Base-by-base conservation (phyloP, 78 protist species). In the Cavenderia fasciculata region DNA sequence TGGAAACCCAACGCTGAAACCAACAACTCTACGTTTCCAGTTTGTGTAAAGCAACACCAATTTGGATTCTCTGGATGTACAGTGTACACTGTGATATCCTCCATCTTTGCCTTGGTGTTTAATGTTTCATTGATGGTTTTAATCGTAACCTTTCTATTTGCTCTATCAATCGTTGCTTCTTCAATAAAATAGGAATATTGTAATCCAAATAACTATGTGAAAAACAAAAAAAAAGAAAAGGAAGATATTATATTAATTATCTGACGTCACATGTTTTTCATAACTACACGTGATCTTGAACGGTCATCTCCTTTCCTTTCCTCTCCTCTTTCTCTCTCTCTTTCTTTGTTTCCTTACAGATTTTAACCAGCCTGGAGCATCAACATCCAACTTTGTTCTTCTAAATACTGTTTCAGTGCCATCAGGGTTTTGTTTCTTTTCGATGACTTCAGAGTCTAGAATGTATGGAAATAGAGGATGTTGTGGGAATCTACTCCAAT, bases 291-390 rank as follows among this genome's bases (percentile, higher is more conserved):
- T 31, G 33, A 7, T 2, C 8, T 61, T 8, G 12, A 27, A 14
- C n/a, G n/a, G n/a, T n/a, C n/a, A n/a, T n/a, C n/a, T n/a, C n/a
- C n/a, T n/a, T n/a, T n/a, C n/a, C n/a, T n/a, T n/a, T n/a, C n/a
- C n/a, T n/a, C n/a, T n/a, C n/a, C n/a, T n/a, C n/a, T n/a, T n/a
- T n/a, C n/a, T n/a, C n/a, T n/a, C n/a, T 38, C 0, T 40, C 21
- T 62, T 62, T 33, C 18, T 43, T n/a, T 66, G 6, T 36, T 34
- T 47, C 2, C 19, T 27, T 82, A 82, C 78, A 52, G 90, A 56
- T 57, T 82, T 82, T 31, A 82, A 82, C 90, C 90, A 82, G 44
- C 90, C 90, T 29, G 90, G 90, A 1, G 90, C 90, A 57, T 82
- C 90, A 43, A 82, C 61, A 41, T 82, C 90, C 38, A 82, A 68